Evolutionary conservation across 192 early-diverging fungal genomes (phyloP), one percentile per base, ranked within the genome.

Genomic region (Pilaira anomala): DNA sequence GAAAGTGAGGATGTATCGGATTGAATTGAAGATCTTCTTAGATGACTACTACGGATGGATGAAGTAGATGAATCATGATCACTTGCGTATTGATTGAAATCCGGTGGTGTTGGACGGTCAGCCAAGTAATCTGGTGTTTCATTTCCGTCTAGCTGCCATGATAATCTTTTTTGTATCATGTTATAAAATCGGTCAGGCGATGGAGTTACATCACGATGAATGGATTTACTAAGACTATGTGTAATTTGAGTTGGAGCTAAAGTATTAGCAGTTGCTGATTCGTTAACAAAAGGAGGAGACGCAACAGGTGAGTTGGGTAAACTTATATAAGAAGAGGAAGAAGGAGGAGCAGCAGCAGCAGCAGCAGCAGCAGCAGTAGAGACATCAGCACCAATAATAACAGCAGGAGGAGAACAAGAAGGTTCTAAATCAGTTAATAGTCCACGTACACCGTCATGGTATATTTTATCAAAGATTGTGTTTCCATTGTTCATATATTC

Each of bases 391-490:
- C 16, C 29, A 25, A 26, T 24, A 41, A 24, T 18, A 13, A 28
- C 22, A 40, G n/a, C 18, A 2, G 21, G 4, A 0, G 14, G 2
- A 5, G 29, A 9, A 28, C 11, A 25, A 33, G 52, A 16, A 5
- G 52, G 36, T 7, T 68, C 67, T 19, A 30, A 19, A 25, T 61
- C 40, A 46, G 45, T 48, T 28, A 74, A 64, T 54, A 67, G 14
- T 16, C 72, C 72, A 33, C 67, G 62, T 9, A 74, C 30, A 21
- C 67, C 72, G 48, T 74, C 63, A 25, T 69, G 67, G 45, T 74
- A 74, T 14, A 74, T 74, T 26, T 65, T 74, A 25, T 74, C 72
- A 50, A 74, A 74, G 11, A 74, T 74, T 21, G 72, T 74, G 41
- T 61, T 65, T 3, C 63, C 63, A 7, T 49, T 64, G 26, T 66